A percentile compares a stretch with the other conserved stretches of the same genome.
Conservation (phyloP, 345 rosid species). For the Melaleuca alternifolia region DNA sequence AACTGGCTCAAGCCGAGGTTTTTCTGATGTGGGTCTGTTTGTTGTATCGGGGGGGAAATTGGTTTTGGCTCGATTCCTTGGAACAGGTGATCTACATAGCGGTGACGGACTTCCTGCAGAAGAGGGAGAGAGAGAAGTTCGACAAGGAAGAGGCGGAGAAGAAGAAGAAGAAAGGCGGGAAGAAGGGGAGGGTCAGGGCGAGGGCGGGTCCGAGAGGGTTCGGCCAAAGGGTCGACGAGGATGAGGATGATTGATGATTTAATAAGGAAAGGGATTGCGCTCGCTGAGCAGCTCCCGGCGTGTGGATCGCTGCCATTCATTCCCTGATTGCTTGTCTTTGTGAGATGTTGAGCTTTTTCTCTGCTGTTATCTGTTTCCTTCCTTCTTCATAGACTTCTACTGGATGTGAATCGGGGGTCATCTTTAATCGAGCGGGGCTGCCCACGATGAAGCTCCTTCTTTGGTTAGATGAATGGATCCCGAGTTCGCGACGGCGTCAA, state of each 20-base stretch:
- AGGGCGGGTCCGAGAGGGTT: slow-evolving; percentile 32
- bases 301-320: not conserved
- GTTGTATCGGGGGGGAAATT: not conserved
- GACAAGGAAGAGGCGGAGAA: slow-evolving; percentile 60
- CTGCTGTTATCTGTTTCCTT: not conserved
- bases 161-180: slow-evolving; percentile 48
- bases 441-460: too few species aligned
- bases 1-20: not conserved
- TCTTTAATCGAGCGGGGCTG: not conserved
- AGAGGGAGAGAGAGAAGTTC: slow-evolving; percentile 64
- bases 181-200: slow-evolving; percentile 34
- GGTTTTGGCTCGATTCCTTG: not conserved
- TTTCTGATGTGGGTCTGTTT: slow-evolving; percentile 10
- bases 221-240: slow-evolving; percentile 2
- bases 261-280: not conserved
- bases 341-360: not conserved
- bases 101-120: slow-evolving; percentile 63
- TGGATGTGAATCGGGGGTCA: not conserved
- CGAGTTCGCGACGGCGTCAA: too few species aligned
- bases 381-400: not conserved
- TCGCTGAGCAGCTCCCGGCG: not conserved
- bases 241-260: not conserved
- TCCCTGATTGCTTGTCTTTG: not conserved
- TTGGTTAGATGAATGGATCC: too few species aligned
- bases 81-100: slow-evolving; percentile 63